Conservation (phyloP, 2,329 filamentous ascomycete species). For the Pyrenophora graminea region DNA sequence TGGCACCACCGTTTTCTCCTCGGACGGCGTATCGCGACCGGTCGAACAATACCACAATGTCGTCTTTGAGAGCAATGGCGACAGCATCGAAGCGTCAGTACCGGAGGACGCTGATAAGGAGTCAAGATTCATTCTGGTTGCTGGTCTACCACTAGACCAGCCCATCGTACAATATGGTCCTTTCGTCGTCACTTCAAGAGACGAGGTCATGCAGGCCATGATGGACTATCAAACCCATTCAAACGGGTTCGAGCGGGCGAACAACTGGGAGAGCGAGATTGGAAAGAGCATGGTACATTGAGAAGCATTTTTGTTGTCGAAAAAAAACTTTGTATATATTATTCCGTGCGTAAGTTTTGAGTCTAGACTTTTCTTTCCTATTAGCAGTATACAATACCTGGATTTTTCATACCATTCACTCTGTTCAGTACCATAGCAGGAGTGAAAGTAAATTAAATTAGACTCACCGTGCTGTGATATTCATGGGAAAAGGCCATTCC, state of each 20-base stretch:
- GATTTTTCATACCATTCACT: no score
- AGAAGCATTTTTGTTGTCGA: background rate
- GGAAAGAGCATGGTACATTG: slow-evolving; percentile 43
- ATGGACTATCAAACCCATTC: slow-evolving; percentile 42
- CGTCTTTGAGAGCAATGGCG: slow-evolving; percentile 80
- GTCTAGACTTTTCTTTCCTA: no score
- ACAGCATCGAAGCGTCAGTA: slow-evolving; percentile 73
- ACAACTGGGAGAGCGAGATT: slow-evolving; percentile 78
- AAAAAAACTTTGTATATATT: no score
- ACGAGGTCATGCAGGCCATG: slow-evolving; percentile 47
- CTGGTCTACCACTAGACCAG: slow-evolving; percentile 64
- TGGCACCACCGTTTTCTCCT: slow-evolving; percentile 66
- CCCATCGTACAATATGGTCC: slow-evolving; percentile 48
- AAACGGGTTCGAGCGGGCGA: slow-evolving; percentile 63
- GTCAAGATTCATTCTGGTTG: slow-evolving; percentile 70
- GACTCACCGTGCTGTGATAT: no score
- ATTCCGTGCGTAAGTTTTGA: no score
- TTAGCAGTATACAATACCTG: no score
- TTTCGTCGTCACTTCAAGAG: slow-evolving; percentile 43
- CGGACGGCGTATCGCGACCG: slow-evolving; percentile 37
- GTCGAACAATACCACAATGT: slow-evolving; percentile 82
- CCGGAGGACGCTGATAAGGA: slow-evolving; percentile 63
- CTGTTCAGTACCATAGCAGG: no score
- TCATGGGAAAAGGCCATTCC: no score
- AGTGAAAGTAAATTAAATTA: no score